Percentiles rank a stretch among this genome's conserved stretches.
phyloP scores from a whole-genome alignment of 2,329 filamentous ascomycete genomes.

The Fusarium annulatum region DNA sequence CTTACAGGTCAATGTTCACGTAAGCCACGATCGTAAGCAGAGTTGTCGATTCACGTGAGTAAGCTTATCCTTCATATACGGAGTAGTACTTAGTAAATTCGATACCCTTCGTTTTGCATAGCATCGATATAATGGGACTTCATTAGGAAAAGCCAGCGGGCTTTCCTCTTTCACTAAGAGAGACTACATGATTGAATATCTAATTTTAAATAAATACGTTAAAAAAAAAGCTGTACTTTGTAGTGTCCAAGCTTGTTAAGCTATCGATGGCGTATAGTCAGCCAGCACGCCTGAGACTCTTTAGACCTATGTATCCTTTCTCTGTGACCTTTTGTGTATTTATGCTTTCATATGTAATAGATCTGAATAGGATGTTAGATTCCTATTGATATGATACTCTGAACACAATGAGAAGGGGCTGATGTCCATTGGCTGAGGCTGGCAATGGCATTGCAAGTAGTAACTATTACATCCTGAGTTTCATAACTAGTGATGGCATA shows the following conservation, averaged over 20 bases:
- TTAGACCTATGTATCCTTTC: neutral
- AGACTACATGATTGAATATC: no score
- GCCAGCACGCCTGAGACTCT: neutral
- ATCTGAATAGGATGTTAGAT: no score
- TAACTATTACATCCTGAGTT: neutral
- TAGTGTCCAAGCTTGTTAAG: no score
- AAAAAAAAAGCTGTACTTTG: no score
- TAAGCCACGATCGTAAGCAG: neutral
- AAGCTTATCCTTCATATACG: neutral
- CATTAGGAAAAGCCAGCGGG: no score
- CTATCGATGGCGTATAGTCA: no score
- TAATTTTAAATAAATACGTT: no score
- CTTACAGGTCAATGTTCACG: neutral
- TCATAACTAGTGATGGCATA: fast-evolving
- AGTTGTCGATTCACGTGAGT: neutral
- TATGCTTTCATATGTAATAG: no score
- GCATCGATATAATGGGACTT: neutral
- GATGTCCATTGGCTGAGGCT: neutral
- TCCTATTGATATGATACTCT: no score
- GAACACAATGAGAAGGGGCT: neutral
- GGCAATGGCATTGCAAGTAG: neutral
- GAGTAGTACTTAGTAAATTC: no score
- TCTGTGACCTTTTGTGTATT: no score
- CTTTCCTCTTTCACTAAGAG: no score
- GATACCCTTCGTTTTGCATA: fast-evolving